Percentiles rank a stretch among this genome's conserved stretches.
Conservation (phyloP, 176 grass and related monocot species). For the Rhynchospora breviuscula region DNA sequence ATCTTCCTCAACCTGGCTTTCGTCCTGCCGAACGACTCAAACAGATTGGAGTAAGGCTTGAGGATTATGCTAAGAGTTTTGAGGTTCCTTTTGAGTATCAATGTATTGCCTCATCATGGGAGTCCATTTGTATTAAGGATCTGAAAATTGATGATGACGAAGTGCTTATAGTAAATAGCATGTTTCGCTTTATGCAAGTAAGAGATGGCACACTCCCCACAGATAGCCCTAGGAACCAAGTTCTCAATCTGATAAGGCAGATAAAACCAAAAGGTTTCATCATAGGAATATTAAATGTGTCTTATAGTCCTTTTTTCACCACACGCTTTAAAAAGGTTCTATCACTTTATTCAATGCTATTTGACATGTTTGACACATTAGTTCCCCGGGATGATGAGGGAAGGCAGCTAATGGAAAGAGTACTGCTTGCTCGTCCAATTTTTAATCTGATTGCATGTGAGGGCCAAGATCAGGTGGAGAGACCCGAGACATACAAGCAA, state of each 20-base stretch:
- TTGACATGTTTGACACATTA: constrained; percentile 44
- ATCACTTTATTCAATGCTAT: constrained; percentile 30
- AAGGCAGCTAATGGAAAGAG: constrained; percentile 26
- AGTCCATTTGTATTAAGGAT: constrained; percentile 35
- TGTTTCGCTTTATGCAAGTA: constrained; percentile 34
- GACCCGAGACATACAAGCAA: constrained; percentile 36
- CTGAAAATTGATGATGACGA: constrained; percentile 39
- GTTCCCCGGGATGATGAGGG: constrained; percentile 26
- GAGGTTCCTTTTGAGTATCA: constrained; percentile 37
- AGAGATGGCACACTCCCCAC: constrained; percentile 24
- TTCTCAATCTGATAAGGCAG: constrained; percentile 30
- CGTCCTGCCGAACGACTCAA: constrained; percentile 35
- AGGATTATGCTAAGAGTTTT: constrained; percentile 40
- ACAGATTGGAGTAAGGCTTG: constrained; percentile 35
- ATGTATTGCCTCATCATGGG: constrained; percentile 39
- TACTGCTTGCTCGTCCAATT: not conserved
- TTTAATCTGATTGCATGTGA: constrained; percentile 36
- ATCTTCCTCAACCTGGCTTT: constrained; percentile 35
- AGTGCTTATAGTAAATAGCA: constrained; percentile 34
- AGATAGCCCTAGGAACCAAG: constrained; percentile 38
- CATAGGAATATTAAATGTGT: constrained; percentile 34
- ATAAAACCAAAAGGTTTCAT: constrained; percentile 42
- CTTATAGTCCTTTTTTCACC: constrained; percentile 32
- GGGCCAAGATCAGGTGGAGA: constrained; percentile 27
- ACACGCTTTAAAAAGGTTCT: constrained; percentile 36